Evolutionary conservation across 495 filamentous ascomycete genomes (phyloP).

Genomic region (Hypoxylon trugodes): DNA sequence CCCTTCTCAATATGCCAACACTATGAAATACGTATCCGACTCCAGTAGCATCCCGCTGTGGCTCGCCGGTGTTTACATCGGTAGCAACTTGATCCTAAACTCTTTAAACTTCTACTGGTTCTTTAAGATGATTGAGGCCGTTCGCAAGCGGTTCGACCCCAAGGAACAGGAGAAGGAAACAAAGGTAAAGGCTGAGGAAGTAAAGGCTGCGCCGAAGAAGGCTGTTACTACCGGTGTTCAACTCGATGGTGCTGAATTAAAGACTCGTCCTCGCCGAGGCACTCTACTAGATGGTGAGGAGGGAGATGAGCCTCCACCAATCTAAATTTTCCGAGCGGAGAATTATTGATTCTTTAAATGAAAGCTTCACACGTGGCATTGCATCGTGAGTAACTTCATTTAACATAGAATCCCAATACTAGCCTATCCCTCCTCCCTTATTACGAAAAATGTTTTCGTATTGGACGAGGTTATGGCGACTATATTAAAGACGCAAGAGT

Average conservation of each 20-base stretch:
- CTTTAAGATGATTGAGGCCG: conserved; percentile 92
- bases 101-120: conserved; percentile 96
- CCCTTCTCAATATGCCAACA: conserved; percentile 48
- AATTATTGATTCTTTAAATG: background rate
- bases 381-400: background rate
- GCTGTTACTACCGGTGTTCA: conserved; percentile 28
- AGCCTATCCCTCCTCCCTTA: no score
- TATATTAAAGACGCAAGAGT: no score
- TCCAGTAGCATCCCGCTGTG: conserved; percentile 73
- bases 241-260: conserved; percentile 12
- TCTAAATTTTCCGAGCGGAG: conserved; percentile 20
- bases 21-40: conserved; percentile 56
- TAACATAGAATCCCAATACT: no score
- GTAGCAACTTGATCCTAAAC: conserved; percentile 82
- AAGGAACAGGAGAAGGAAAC: conserved; percentile 45
- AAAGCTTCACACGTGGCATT: background rate
- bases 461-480: no score
- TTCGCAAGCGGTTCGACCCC: conserved; percentile 88
- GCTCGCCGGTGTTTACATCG: conserved; percentile 80
- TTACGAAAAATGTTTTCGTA: no score
- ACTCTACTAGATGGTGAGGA: conserved; percentile 47
- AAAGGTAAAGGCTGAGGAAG: conserved; percentile 26
- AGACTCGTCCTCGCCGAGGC: conserved; percentile 34
- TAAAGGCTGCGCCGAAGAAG: conserved; percentile 8
- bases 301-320: conserved; percentile 41